Percentiles rank a stretch among this genome's conserved stretches.
Conservation (phyloP, 352 stramenopile species). For the Pythium utonaiense region DNA sequence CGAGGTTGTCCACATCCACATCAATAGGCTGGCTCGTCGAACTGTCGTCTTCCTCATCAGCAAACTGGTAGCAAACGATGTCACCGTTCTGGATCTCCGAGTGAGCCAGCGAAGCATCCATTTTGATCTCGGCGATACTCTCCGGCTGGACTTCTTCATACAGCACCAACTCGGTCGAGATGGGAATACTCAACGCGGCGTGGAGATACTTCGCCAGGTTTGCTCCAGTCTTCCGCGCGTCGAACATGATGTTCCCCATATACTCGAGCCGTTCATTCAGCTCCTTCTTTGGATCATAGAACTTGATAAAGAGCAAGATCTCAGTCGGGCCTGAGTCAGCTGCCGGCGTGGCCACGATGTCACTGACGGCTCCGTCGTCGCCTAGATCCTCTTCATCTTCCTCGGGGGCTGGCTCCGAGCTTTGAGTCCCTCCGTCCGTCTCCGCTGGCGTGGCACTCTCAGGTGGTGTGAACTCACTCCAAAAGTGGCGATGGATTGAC, state of each 20-base stretch:
- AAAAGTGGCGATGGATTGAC: constrained; percentile 52
- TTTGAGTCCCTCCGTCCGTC: neutral
- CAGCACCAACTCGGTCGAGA: constrained; percentile 46
- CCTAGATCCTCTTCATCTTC: constrained; percentile 16
- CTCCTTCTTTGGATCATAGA: constrained; percentile 62
- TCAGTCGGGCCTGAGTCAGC: constrained; percentile 22
- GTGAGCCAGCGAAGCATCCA: constrained; percentile 36
- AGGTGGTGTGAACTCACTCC: constrained; percentile 51
- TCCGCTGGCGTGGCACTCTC: constrained; percentile 12
- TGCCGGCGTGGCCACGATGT: neutral
- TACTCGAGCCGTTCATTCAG: constrained; percentile 72
- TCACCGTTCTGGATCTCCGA: constrained; percentile 80
- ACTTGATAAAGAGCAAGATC: constrained; percentile 85
- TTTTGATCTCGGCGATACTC: constrained; percentile 51
- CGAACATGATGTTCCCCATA: constrained; percentile 72
- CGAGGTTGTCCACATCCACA: neutral
- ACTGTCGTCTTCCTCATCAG: constrained; percentile 35
- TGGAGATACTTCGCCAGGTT: constrained; percentile 49
- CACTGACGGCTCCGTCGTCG: constrained; percentile 18
- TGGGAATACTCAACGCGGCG: constrained; percentile 48
- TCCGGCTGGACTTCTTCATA: constrained; percentile 79
- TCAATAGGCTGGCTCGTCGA: neutral
- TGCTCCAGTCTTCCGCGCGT: constrained; percentile 53
- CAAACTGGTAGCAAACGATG: constrained; percentile 80
- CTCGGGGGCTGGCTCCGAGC: constrained; percentile 13